Evolutionary conservation across 306 rosid species (phyloP).

Genomic region (Astragalus glycyphyllos): DNA sequence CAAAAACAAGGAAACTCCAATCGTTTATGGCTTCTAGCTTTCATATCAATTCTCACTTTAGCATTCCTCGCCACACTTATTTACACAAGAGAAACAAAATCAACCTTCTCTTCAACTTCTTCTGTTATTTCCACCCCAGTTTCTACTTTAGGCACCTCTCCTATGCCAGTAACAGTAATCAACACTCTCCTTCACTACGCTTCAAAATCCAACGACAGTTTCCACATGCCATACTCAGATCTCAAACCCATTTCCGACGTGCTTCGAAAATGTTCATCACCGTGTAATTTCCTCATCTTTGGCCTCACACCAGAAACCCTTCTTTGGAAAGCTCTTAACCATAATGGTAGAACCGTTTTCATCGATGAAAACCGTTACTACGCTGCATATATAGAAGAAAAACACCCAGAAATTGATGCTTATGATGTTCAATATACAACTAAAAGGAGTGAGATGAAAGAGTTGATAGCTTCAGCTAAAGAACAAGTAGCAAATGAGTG

Average conservation of each 20-base stretch:
- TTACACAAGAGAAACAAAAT: constrained; percentile 72
- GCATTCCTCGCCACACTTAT: constrained; percentile 80
- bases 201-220: constrained; percentile 77
- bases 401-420: constrained; percentile 92
- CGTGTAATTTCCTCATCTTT: constrained; percentile 80
- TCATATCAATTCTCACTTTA: constrained; percentile 80
- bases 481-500: constrained; percentile 81
- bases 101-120: constrained; percentile 44
- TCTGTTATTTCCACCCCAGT: constrained; percentile 41
- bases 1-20: constrained; percentile 94
- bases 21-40: constrained; percentile 79
- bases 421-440: constrained; percentile 95
- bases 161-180: constrained; percentile 74
- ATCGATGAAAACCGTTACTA: constrained; percentile 94
- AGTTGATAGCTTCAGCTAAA: constrained; percentile 65
- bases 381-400: constrained; percentile 81
- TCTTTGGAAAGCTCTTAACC: constrained; percentile 89
- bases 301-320: constrained; percentile 92
- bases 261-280: constrained; percentile 76
- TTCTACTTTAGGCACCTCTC: constrained; percentile 24
- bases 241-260: constrained; percentile 84
- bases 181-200: constrained; percentile 90
- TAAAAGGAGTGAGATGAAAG: constrained; percentile 65
- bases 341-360: constrained; percentile 90
- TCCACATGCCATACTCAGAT: constrained; percentile 81